A percentile compares a stretch with the other conserved stretches of the same genome.
These are phyloP conservation scores for Peniophora sp. DNA, from an alignment of 1,284 basidiomycete species.

Conservation along the genomic window DNA sequence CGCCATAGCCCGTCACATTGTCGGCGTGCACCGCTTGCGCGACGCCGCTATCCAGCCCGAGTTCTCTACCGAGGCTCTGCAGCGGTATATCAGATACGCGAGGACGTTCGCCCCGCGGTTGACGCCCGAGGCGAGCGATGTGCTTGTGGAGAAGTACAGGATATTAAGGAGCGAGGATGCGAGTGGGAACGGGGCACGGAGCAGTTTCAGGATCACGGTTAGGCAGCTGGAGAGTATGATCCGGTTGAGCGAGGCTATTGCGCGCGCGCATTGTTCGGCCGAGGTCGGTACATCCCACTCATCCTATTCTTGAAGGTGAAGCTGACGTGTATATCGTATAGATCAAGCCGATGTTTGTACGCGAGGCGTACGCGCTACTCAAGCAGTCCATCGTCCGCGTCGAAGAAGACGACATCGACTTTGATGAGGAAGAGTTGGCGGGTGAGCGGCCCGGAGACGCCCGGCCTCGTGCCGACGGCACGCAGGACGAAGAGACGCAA, in stretches of 20 bases:
- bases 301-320: not conserved
- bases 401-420: slow-evolving; percentile 97
- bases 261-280: slow-evolving; percentile 89
- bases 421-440: slow-evolving; percentile 86
- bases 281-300: slow-evolving; percentile 46
- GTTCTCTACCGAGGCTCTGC: slow-evolving; percentile 93
- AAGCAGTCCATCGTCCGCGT: slow-evolving; percentile 99
- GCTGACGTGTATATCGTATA: slow-evolving; percentile 19
- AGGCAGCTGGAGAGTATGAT: slow-evolving; percentile 97
- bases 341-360: slow-evolving; percentile 90
- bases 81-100: slow-evolving; percentile 95
- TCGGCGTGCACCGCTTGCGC: slow-evolving; percentile 94
- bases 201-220: slow-evolving; percentile 94
- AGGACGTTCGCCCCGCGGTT: slow-evolving; percentile 94
- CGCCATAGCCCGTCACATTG: slow-evolving; percentile 95
- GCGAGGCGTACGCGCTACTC: slow-evolving; percentile 90
- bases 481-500: slow-evolving; percentile 38
- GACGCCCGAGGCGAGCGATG: slow-evolving; percentile 85
- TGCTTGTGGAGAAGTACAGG: slow-evolving; percentile 95
- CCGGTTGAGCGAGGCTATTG: slow-evolving; percentile 93
- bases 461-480: slow-evolving; percentile 16
- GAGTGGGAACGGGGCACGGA: slow-evolving; percentile 70
- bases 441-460: slow-evolving; percentile 38
- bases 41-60: slow-evolving; percentile 94
- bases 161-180: slow-evolving; percentile 90